Evolutionary conservation across 805 yeast genomes (phyloP), one percentile per base, ranked within the genome.

Genomic region (Hanseniaspora clermontiae): DNA sequence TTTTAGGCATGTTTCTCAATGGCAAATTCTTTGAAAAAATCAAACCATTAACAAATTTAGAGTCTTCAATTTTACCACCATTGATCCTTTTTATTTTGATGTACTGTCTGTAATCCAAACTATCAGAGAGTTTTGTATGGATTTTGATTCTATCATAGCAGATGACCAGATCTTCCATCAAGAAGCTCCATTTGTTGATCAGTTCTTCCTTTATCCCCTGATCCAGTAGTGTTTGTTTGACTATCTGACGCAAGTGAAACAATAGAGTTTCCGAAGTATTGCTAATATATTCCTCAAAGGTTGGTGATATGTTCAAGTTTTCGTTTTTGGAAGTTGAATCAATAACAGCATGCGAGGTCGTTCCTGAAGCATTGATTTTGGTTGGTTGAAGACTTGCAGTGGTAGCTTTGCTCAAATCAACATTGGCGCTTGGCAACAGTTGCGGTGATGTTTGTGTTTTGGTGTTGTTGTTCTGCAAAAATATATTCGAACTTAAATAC

Each of bases 21-120:
- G 96, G 95, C 46, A 90, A 72, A 17, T 82, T 80, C 61, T 89
- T 88, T 0, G 97, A 84, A 68, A 90, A 88, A 3, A 87, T 84
- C 5, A 87, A 69, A 0, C 98, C 99, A 63, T 84, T 82, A 3
- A 91, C 67, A 34, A 79, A 76, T 31, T 71, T 70, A 0, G 91
- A 80, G 45, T 84, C 82, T 5, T 72, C 70, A 1, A 83, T 77
- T 1, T 66, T 58, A 0, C 95, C 93, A 1, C 98, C 97, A 0
- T 83, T 75, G 9, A 91, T 79, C 58, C 88, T 76, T 65, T 93
- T 95, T 47, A 93, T 75, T 64, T 95, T 93, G 45, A 93, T 80
- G 67, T 87, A 91, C 61, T 84, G 90, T n/a, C 91, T 77, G 50
- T 90, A 82, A 66, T 93, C 97, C 59, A 89, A 75, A 3, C 83